These are phyloP conservation scores for Chaetomiaceae sp. DNA, from an alignment of 2,329 filamentous ascomycete genomes.

Conservation along the genomic window DNA sequence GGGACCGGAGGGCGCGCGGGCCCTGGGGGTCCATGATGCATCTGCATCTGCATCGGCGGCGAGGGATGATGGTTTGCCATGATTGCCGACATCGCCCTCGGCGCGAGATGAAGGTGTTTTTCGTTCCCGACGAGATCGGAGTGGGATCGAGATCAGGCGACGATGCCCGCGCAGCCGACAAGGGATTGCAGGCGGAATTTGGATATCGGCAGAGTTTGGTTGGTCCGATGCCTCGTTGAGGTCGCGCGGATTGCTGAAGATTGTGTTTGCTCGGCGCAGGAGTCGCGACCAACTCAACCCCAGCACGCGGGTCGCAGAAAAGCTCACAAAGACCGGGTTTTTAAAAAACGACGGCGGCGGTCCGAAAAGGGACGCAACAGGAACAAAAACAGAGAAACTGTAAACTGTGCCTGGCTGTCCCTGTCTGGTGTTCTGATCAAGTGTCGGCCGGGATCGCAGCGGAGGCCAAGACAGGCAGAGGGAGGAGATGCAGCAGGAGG, in stretches of 20 bases:
- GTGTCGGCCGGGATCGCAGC: conserved; percentile 1
- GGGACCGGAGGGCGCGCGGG: conserved; percentile 58
- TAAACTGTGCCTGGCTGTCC: not conserved
- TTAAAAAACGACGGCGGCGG: not conserved
- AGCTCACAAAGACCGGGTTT: not conserved
- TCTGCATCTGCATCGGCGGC: conserved; percentile 68
- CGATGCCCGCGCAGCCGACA: not conserved
- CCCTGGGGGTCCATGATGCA: conserved; percentile 58
- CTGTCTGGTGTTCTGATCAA: conserved; percentile 10
- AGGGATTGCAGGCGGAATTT: not conserved
- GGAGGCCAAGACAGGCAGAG: conserved; percentile 13
- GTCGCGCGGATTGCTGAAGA: not conserved
- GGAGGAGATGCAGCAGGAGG: conserved; percentile 16
- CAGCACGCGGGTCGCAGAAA: not conserved
- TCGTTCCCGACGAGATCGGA: not conserved
- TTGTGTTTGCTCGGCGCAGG: not conserved
- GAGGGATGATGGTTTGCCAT: conserved; percentile 80
- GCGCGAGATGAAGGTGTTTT: not conserved
- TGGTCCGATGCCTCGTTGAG: too few species aligned
- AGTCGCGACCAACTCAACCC: not conserved
- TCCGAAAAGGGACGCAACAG: not conserved
- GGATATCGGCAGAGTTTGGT: not conserved
- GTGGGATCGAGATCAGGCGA: not conserved
- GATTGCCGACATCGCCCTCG: conserved; percentile 19
- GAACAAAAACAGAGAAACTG: conserved; percentile 13